Evolutionary conservation across 441 rosid genomes (phyloP), one percentile per base, ranked within the genome.

Genomic region (Flueggea neowawraea): DNA sequence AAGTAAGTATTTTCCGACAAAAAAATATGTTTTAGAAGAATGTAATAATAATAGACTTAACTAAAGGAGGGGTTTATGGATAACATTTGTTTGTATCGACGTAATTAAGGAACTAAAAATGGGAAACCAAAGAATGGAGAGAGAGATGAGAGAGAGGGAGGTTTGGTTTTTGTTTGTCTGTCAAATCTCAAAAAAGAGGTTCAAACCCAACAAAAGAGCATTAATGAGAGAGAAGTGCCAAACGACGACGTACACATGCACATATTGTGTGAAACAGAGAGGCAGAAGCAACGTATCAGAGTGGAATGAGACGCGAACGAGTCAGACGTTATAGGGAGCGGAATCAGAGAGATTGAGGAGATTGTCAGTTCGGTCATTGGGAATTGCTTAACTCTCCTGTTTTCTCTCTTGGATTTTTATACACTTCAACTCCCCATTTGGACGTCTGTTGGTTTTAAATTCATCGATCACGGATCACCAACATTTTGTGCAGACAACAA

Each of bases 241-340:
- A 74, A 69, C 73, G 70, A 67, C 73, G 75, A 68, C 80, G 72
- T 75, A 78, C 72, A 68, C 67, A 74, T 69, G 86, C 78, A 70
- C 75, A 70, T 72, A 67, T 71, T 61, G 79, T 69, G 80, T 22
- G 28, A 74, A 64, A 70, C 60, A 16, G 60, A 66, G 69, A 57
- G 57, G 58, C 73, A 16, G 63, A 66, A 61, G 44, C 1, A 66
- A 57, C 62, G 76, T 64, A 59, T 54, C 15, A 67, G 58, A 57
- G 49, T 17, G 33, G 6, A 12, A 31, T 5, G 53, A 44, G 16
- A 22, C 28, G 28, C 2, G 53, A 15, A 39, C 53, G 2, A 22
- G 45, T 36, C 15, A 50, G 47, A 43, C 60, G 58, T 63, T 57
- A 36, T 53, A 43, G 10, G 17, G 16, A 49, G 54, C 59, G 32